These are phyloP conservation scores for Pleurotus giganteus DNA, from an alignment of 768 basidiomycete genomes.

Conservation along the genomic window DNA sequence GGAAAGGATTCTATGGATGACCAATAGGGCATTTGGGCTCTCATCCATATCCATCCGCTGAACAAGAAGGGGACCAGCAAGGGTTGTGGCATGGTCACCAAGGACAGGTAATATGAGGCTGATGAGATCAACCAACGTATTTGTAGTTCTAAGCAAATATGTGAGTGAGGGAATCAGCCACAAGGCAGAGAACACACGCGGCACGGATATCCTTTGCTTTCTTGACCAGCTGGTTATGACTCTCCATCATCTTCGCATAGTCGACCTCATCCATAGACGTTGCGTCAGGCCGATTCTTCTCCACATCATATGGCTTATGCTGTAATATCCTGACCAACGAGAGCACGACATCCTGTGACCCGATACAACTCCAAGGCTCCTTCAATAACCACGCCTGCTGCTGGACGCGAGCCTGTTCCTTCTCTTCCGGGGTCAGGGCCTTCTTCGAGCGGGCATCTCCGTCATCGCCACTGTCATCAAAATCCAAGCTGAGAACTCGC, in stretches of 20 bases:
- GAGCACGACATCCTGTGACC: not conserved
- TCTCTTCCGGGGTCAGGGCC: conserved; percentile 1
- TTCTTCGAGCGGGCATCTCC: too few species aligned
- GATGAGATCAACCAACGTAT: not conserved
- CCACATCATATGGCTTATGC: not conserved
- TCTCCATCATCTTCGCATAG: not conserved
- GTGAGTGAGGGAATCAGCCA: not conserved
- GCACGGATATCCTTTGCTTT: not conserved
- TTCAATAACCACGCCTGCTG: not conserved
- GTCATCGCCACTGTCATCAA: conserved; percentile 7
- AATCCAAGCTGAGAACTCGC: conserved; percentile 9
- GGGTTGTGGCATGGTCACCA: not conserved
- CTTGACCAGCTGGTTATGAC: not conserved
- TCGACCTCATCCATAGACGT: not conserved
- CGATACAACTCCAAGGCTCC: not conserved
- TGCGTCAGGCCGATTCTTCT: not conserved
- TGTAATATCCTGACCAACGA: not conserved
- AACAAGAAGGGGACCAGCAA: not conserved
- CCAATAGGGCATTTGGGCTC: not conserved
- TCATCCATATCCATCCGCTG: not conserved
- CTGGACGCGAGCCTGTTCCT: conserved; percentile 1
- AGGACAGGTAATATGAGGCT: not conserved
- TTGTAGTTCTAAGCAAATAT: not conserved
- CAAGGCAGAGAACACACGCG: not conserved
- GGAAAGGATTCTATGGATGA: conserved; percentile 1